Base-by-base conservation (phyloP, 192 early-diverging fungal species). In the Rhizophlyctis rosea region DNA sequence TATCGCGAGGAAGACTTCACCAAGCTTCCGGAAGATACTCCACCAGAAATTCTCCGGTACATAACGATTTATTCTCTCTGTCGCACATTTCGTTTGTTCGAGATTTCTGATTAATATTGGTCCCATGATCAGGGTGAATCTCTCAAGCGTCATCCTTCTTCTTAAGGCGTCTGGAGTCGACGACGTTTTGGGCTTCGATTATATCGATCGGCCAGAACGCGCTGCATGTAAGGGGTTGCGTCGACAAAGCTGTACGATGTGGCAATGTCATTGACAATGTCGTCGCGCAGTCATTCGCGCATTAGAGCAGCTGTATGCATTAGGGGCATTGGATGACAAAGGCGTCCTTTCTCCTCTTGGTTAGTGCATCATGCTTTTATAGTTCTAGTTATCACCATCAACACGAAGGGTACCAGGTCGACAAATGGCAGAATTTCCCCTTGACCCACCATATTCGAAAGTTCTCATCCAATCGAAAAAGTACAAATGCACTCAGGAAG, bases 131-230 rank as follows among this genome's bases (percentile, higher is more conserved):
- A 71, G 71, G 58, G 91, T 91, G 64, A 97, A 96, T 64, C 76
- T 97, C 35, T 81, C 93, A 2, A 86, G 87, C 47, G 91, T 92
- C 3, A 78, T 93, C 7, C 69, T 99, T 61, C 80, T 88, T 25
- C 78, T 99, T 61, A 98, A 96, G 70, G 94, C 97, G 0, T 81
- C 91, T 0, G 97, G 93, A 0, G 88, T 99, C 35, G 74, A 89
- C 33, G 85, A 99, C 65, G 83, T 96, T n/a, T 72, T 91, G 57
- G 64, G 69, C 24, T 99, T 99, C 75, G 95, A 97, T 61, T 99
- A 90, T 72, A 89, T 99, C 85, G 95, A 99, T 64, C 81, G 84
- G 27, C 95, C 97, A 4, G 85, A 89, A 0, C 79, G 88, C 47
- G 78, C 75, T 3, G 81, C 82, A 23, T 68, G 83, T 85, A 72